Percentiles rank a stretch among this genome's conserved stretches.
Conservation (phyloP, 805 yeast genomes). For the Hanseniaspora lachancei region DNA sequence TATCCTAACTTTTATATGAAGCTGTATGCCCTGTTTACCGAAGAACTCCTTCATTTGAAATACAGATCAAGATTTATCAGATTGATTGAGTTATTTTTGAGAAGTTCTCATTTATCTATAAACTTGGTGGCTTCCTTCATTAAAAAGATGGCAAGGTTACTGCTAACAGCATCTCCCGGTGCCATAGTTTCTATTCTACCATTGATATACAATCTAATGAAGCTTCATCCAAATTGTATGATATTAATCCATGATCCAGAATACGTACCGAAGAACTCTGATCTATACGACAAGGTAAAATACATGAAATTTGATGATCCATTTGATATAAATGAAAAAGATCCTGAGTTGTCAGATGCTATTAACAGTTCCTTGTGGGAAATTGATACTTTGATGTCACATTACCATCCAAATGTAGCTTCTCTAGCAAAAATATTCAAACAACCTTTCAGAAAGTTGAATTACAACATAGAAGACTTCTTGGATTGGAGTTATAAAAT, state of each 20-base stretch:
- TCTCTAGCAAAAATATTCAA: slow-evolving; percentile 76
- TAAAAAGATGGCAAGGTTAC: slow-evolving; percentile 62
- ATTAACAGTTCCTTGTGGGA: slow-evolving; percentile 88
- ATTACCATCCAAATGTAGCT: slow-evolving; percentile 92
- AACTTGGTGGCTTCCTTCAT: slow-evolving; percentile 78
- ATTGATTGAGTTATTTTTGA: slow-evolving; percentile 67
- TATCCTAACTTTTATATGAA: slow-evolving; percentile 82
- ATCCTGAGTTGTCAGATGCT: slow-evolving; percentile 72
- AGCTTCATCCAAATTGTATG: slow-evolving; percentile 92
- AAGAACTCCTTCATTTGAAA: slow-evolving; percentile 58
- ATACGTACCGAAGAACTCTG: slow-evolving; percentile 22
- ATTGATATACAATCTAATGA: slow-evolving; percentile 77
- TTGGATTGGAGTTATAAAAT: slow-evolving; percentile 76
- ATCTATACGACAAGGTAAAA: slow-evolving; percentile 20
- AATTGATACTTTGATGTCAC: slow-evolving; percentile 59
- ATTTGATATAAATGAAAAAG: slow-evolving; percentile 45
- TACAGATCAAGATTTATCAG: slow-evolving; percentile 82
- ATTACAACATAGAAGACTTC: slow-evolving; percentile 86
- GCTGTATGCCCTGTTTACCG: slow-evolving; percentile 67
- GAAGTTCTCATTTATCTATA: slow-evolving; percentile 79
- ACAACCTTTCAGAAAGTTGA: slow-evolving; percentile 80
- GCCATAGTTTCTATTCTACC: slow-evolving; percentile 81
- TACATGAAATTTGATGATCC: slow-evolving; percentile 43
- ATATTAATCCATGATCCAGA: slow-evolving; percentile 51
- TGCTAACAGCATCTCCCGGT: slow-evolving; percentile 70